Evolutionary conservation across 768 basidiomycete genomes (phyloP).

Genomic region (Lactarius hatsudake): DNA sequence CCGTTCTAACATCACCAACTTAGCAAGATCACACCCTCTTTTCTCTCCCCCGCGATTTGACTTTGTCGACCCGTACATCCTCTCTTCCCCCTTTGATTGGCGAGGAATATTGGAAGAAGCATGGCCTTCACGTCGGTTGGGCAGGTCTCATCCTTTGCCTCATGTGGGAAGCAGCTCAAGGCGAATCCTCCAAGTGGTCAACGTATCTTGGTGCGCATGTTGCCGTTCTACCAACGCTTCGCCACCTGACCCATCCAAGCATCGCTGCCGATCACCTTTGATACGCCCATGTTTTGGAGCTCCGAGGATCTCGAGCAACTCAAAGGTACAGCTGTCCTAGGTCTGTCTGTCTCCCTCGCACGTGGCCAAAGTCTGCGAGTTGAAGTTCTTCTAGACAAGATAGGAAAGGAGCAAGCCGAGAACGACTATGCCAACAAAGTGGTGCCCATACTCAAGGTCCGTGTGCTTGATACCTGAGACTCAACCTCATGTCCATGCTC

Average conservation of each 20-base stretch:
- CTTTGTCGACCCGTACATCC: conserved; percentile 79
- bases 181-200: conserved; percentile 60
- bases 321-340: conserved; percentile 81
- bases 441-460: conserved; percentile 67
- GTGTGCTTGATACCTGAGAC: conserved; percentile 26
- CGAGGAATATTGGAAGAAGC: conserved; percentile 57
- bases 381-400: conserved; percentile 55
- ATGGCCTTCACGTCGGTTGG: conserved; percentile 73
- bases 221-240: neutral
- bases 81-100: conserved; percentile 59
- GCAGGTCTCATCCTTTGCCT: conserved; percentile 84
- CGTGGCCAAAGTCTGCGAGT: neutral
- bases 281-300: conserved; percentile 95
- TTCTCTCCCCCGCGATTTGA: conserved; percentile 71
- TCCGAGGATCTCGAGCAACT: conserved; percentile 70
- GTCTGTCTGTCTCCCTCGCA: conserved; percentile 43
- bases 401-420: conserved; percentile 83
- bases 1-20: neutral
- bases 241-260: conserved; percentile 37
- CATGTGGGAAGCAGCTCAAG: conserved; percentile 88
- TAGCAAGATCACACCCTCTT: conserved; percentile 79
- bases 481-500: conserved; percentile 3
- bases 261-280: conserved; percentile 67
- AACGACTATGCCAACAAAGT: conserved; percentile 65
- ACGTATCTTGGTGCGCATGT: conserved; percentile 62